A percentile compares a stretch with the other conserved stretches of the same genome.
Evolutionary conservation across 176 grass and related monocot genomes (phyloP).

Genomic region (Hordeum vulgare): MorexV3_pseudomolecules_assembly NC_058519.1:559829061-559829560

Average conservation of each 20-base stretch:
- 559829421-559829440: background rate
- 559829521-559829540: background rate
- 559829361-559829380: background rate
- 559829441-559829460: background rate
- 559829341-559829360: background rate
- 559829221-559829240: background rate
- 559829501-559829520: background rate
- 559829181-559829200: background rate
- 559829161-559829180: slow-evolving; percentile 52
- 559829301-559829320: background rate
- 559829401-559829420: background rate
- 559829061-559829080: slow-evolving; percentile 86
- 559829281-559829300: background rate
- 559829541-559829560: slow-evolving; percentile 31
- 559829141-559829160: slow-evolving; percentile 75
- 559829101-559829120: slow-evolving; percentile 56
- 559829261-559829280: background rate
- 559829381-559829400: background rate
- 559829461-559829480: background rate
- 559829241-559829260: background rate
- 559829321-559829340: background rate
- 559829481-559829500: background rate
- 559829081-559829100: slow-evolving; percentile 85
- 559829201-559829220: background rate
- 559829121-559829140: slow-evolving; percentile 94